Percentiles rank a stretch among this genome's conserved stretches.
phyloP scores from a whole-genome alignment of 352 stramenopile species.

The Salisapilia sapeloensis region DNA sequence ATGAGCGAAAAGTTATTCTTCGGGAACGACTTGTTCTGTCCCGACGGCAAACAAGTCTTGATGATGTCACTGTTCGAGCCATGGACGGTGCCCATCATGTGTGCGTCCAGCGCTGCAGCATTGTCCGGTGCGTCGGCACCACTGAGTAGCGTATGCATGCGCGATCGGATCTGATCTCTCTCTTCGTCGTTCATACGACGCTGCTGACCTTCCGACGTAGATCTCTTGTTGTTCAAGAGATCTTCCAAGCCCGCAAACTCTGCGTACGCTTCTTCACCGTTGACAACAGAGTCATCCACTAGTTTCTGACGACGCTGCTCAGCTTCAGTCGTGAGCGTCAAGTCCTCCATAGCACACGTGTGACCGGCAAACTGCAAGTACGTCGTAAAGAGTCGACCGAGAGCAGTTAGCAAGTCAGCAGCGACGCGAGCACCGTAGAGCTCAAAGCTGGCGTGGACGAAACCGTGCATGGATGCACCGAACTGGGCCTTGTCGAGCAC shows the following conservation, averaged over 20 bases:
- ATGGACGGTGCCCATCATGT: conserved; percentile 84
- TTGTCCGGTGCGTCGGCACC: conserved; percentile 56
- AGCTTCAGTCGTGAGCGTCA: conserved; percentile 89
- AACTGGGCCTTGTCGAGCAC: conserved; percentile 99
- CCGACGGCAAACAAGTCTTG: conserved; percentile 96
- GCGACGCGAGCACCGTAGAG: conserved; percentile 74
- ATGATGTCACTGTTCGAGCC: conserved; percentile 95
- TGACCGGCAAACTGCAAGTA: conserved; percentile 97
- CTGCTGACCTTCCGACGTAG: conserved; percentile 33
- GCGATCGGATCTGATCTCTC: conserved; percentile 43
- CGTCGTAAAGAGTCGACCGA: conserved; percentile 91
- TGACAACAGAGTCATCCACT: conserved; percentile 69
- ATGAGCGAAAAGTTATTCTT: conserved; percentile 99
- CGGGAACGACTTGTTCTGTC: conserved; percentile 96
- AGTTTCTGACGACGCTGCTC: conserved; percentile 85
- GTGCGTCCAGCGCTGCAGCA: conserved; percentile 62
- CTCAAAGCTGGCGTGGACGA: conserved; percentile 95
- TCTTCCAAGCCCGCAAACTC: conserved; percentile 68
- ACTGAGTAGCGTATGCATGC: conserved; percentile 59
- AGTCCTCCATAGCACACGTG: conserved; percentile 98
- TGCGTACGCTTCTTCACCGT: conserved; percentile 70
- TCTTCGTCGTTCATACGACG: conserved; percentile 77
- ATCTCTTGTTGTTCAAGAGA: conserved; percentile 39
- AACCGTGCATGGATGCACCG: conserved; percentile 93
- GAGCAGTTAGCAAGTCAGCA: conserved; percentile 61